phyloP scores from a whole-genome alignment of 495 filamentous ascomycete species.

The Clavariopsis aquatica region DNA sequence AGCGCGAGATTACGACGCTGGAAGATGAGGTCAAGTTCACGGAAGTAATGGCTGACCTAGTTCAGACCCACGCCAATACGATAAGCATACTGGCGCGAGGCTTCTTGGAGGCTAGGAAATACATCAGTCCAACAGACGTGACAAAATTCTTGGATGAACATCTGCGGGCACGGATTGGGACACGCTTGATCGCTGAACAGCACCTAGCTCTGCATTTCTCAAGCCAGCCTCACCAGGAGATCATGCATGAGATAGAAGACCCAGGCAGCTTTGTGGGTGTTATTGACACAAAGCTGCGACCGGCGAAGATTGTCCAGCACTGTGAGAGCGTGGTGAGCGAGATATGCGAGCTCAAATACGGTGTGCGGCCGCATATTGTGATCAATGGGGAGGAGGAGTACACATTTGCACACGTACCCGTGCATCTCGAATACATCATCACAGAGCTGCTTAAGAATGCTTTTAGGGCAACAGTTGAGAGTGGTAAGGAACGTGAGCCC shows the following conservation, averaged over 20 bases:
- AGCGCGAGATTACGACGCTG: slow-evolving; percentile 72
- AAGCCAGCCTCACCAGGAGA: slow-evolving; percentile 66
- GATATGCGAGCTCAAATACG: slow-evolving; percentile 95
- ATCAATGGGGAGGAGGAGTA: slow-evolving; percentile 82
- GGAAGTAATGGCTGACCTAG: slow-evolving; percentile 86
- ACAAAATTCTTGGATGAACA: slow-evolving; percentile 93
- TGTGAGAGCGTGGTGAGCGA: slow-evolving; percentile 91
- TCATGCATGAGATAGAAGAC: slow-evolving; percentile 47
- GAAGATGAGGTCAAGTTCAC: slow-evolving; percentile 91
- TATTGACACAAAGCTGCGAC: slow-evolving; percentile 88
- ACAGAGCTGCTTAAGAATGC: slow-evolving; percentile 97
- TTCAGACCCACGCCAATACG: slow-evolving; percentile 89
- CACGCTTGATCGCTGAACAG: slow-evolving; percentile 91
- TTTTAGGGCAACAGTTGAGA: slow-evolving; percentile 89
- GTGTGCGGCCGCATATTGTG: slow-evolving; percentile 75
- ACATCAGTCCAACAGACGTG: slow-evolving; percentile 76
- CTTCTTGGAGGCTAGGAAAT: slow-evolving; percentile 87
- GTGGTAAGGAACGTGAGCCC: slow-evolving; percentile 71
- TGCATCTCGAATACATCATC: slow-evolving; percentile 94
- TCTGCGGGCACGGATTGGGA: slow-evolving; percentile 90
- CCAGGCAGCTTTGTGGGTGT: slow-evolving; percentile 82
- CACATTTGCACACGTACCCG: slow-evolving; percentile 85
- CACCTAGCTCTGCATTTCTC: slow-evolving; percentile 92
- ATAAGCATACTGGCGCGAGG: slow-evolving; percentile 90
- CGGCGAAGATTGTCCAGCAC: slow-evolving; percentile 72